Base-by-base conservation (phyloP, 2,329 filamentous ascomycete genomes). In the Diaporthe citriasiana region DNA sequence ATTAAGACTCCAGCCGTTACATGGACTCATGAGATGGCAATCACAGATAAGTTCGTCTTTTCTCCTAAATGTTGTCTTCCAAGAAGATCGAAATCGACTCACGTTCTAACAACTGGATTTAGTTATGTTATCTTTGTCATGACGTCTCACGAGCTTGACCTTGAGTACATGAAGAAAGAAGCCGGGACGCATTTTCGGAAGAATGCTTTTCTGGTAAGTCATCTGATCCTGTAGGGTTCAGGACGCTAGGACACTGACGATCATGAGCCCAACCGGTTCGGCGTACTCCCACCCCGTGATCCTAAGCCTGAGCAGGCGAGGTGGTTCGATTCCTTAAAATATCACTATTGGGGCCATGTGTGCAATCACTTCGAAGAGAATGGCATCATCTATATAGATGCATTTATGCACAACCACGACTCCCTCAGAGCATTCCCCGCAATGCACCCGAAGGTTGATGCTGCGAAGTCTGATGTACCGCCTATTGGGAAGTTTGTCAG, bases 271-370 rank as follows among this genome's bases (percentile, higher is more conserved):
- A 59, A 59, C 5, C 56, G 56, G 12, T 59, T 59, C 33, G 56
- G 56, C 17, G 56, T 59, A 4, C 56, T 59, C 4, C 56, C 56
- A n/a, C 56, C 33, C 22, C 56, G 56, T 9, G 40, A 40, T 40
- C 56, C 56, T 22, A 59, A 59, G 56, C 56, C 56, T 3, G 56
- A 59, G 33, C 56, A 59, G 56, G 56, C 56, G n/a, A 59, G 56
- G 4, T 59, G 56, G 56, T 59, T 59, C 35, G 56, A 59, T 4
- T 59, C 56, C 12, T 40, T 59, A 19, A 59, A 59, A 35, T 33
- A 40, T 2, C 56, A 59, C 8, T 59, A 59, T n/a, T 59, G 56
- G 56, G 56, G 56, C 3, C 56, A 59, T 25, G 13, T 59, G 8
- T 59, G 56, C 35, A 59, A 59, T 12, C 56, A 59, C 25, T 59